Evolutionary conservation across 78 protist genomes (phyloP), one percentile per base, ranked within the genome.

Genomic region (Dictyostelium citrinum): DNA sequence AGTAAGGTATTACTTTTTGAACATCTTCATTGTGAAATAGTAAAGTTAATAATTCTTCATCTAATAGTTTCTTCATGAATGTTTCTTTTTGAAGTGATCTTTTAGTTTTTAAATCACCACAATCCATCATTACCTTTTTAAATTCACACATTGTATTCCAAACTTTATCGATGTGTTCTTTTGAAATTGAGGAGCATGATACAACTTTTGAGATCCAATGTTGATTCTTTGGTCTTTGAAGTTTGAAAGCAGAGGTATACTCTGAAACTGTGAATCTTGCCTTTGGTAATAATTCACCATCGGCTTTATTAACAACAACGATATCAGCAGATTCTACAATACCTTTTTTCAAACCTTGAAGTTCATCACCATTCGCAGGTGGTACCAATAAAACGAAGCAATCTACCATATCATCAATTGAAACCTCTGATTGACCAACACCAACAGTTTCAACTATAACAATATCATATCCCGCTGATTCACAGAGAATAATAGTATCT

Each of bases 361-460:
- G 97, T 70, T 97, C 99, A 49, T 99, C 99, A 37, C 99, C 99
- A 12, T 91, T 96, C 8, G 97, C 99, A 0, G 99, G 99, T 10
- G 99, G 98, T 7, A 98, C 90, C 4, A 98, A 91, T 22, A 99
- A 71, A n/a, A 82, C 24, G 39, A 98, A 94, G 33, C 97, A 1
- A 90, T 99, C 99, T 0, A 96, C 97, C 96, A 98, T 90, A 24
- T 97, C 96, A 3, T 96, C 97, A 5, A 97, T 99, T 11, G 81
- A 86, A 1, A 85, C 77, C 79, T 99, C 99, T 1, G 97, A 84
- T 90, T 99, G 99, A 16, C 99, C 99, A 20, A 98, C 99, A 1
- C 99, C 99, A n/a, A 99, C 99, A 3, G 99, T 99, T 72, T 99
- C 99, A 8, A 99, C 90, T 12, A 99, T 37, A 33, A 96, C 60